Conservation (phyloP, 2,329 filamentous ascomycete genomes). For the Colletotrichum sp. region DNA sequence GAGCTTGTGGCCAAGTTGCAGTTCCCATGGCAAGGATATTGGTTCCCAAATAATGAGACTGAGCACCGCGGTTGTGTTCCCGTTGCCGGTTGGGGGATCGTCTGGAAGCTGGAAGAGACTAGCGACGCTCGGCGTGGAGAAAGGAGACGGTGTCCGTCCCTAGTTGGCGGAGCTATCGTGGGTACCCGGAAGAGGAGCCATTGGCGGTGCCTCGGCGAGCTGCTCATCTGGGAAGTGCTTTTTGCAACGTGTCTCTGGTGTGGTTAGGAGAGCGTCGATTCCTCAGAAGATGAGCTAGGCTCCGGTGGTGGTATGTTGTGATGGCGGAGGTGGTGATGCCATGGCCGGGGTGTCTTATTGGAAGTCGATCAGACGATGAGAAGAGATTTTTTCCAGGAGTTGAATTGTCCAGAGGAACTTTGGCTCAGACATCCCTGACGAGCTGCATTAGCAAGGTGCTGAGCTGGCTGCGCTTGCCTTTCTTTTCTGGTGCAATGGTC, state of each 20-base stretch:
- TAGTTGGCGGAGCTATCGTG: background rate
- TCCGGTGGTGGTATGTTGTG: background rate
- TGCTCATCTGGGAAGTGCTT: background rate
- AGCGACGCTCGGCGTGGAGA: background rate
- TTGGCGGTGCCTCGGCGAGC: background rate
- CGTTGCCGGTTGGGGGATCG: background rate
- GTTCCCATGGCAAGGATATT: background rate
- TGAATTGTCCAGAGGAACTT: background rate
- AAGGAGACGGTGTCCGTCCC: conserved; percentile 7
- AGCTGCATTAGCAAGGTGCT: background rate
- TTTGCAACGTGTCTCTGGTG: background rate
- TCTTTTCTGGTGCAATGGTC: background rate
- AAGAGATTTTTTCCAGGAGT: background rate
- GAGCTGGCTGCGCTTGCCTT: background rate
- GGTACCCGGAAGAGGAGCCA: background rate
- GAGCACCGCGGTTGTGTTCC: background rate
- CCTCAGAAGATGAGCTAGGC: background rate
- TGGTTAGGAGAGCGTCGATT: background rate
- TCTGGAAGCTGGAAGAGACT: background rate
- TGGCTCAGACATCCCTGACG: conserved; percentile 4
- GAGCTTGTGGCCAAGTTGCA: background rate
- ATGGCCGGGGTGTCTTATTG: conserved; percentile 10
- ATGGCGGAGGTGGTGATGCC: background rate
- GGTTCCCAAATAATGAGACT: background rate
- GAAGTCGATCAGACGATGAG: conserved; percentile 7